Evolutionary conservation across 164 flowering plant genomes (phyloP), one percentile per base, ranked within the genome.

Genomic region (Magnolia changhungtana): DNA sequence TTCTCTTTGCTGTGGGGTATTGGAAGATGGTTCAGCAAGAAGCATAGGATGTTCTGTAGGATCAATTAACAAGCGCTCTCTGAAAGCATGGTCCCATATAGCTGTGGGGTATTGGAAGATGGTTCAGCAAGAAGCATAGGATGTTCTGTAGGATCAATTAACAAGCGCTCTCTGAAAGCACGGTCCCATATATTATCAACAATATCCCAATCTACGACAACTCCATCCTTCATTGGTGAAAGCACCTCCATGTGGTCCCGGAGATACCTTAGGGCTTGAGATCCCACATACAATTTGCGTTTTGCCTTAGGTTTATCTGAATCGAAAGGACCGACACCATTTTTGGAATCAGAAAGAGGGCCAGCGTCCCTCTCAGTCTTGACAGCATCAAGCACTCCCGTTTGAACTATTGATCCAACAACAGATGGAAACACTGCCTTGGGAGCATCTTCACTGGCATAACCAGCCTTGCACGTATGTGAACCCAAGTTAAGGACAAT

Each of bases 391-490:
- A 87, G 92, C 75, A 81, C 83, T 76, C 91, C 95, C 83, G 86
- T 82, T 81, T 86, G 88, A 75, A 89, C 95, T 79, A 89, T 83
- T 63, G 86, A 77, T 67, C 95, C 99, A 77, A 92, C 97, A 84
- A 96, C 99, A 20, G 99, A 94, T 8, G 99, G 98, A 55, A 96
- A 96, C 4, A 96, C 99, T 16, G 98, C 98, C 81, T 96, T 96
- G 49, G 99, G 99, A 75, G 97, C 97, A 88, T 96, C 99, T 86
- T 96, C 99, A 50, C 99, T 98, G 50, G 98, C 99, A 75, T 96
- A 96, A 27, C 99, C 99, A 80, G 98, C 99, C 83, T 96, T 96
- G 84, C 99, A 96, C 49, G 98, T 94, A 81, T 96, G 95, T 16
- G 97, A 91, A 31, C 99, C 99, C 77, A 96, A 75, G 86, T 96